phyloP scores from a whole-genome alignment of 805 yeast species.

The Saccharomycopsis sp. region DNA sequence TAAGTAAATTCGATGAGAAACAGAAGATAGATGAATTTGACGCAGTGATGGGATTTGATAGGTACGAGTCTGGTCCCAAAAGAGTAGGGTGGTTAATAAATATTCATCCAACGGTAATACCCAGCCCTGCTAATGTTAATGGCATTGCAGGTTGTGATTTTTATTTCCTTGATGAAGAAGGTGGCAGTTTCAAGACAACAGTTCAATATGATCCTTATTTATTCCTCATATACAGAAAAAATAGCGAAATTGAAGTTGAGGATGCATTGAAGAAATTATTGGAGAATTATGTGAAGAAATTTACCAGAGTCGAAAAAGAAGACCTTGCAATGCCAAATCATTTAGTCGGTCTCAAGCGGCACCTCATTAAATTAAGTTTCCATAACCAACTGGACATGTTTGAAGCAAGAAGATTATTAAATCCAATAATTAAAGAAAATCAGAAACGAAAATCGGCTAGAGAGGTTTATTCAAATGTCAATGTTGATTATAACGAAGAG shows the following conservation, averaged over 20 bases:
- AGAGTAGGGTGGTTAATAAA: conserved; percentile 87
- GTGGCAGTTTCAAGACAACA: conserved; percentile 89
- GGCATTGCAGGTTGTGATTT: conserved; percentile 89
- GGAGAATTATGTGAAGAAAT: conserved; percentile 54
- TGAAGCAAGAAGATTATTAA: conserved; percentile 61
- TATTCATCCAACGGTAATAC: conserved; percentile 69
- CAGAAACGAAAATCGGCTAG: conserved; percentile 52
- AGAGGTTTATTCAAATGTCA: conserved; percentile 58
- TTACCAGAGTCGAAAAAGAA: conserved; percentile 57
- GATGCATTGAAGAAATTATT: conserved; percentile 67
- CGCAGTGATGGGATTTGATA: conserved; percentile 78
- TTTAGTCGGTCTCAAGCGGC: conserved; percentile 63
- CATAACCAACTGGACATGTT: conserved; percentile 68
- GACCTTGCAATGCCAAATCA: conserved; percentile 84
- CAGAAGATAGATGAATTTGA: conserved; percentile 65
- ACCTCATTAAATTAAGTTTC: conserved; percentile 62
- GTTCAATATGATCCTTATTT: conserved; percentile 84
- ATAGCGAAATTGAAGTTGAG: conserved; percentile 68
- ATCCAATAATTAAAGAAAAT: conserved; percentile 67
- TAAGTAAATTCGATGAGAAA: background rate
- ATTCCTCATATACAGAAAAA: conserved; percentile 48
- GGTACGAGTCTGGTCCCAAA: conserved; percentile 64
- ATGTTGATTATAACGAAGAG: conserved; percentile 32
- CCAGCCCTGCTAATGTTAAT: conserved; percentile 37
- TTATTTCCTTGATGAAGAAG: conserved; percentile 92